These are phyloP conservation scores for Coemansia sp. DNA, from an alignment of 192 early-diverging fungal species.

Conservation along the genomic window DNA sequence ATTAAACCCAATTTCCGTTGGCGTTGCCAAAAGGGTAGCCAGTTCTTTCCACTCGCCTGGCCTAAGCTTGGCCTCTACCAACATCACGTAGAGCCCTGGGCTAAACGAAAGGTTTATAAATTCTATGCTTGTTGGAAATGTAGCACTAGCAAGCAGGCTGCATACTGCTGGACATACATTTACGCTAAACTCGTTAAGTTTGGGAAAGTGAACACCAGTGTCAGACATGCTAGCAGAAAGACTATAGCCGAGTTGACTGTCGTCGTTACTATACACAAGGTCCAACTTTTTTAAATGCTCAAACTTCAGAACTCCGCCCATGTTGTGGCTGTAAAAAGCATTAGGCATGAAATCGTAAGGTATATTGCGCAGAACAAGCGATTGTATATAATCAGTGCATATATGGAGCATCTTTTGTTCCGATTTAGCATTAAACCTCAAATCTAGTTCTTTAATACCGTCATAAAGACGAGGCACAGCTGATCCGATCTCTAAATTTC, in stretches of 20 bases:
- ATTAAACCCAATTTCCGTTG: neutral
- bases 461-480: neutral
- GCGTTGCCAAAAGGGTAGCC: no score
- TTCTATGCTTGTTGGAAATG: neutral
- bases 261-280: neutral
- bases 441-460: neutral
- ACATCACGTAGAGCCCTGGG: neutral
- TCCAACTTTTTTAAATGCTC: neutral
- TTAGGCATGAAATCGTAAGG: neutral
- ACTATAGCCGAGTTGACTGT: no score
- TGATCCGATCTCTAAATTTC: neutral
- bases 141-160: neutral
- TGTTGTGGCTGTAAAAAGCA: neutral
- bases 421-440: neutral
- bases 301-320: neutral
- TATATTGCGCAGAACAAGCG: slow-evolving; percentile 1
- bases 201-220: neutral
- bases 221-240: no score
- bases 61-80: neutral
- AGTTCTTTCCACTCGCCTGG: neutral
- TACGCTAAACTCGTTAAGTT: neutral
- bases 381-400: slow-evolving; percentile 1
- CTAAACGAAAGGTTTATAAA: neutral
- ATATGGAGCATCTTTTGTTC: neutral
- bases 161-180: neutral